Conservation (phyloP, 352 stramenopile genomes). For the Phytophthora parvispora region DNA sequence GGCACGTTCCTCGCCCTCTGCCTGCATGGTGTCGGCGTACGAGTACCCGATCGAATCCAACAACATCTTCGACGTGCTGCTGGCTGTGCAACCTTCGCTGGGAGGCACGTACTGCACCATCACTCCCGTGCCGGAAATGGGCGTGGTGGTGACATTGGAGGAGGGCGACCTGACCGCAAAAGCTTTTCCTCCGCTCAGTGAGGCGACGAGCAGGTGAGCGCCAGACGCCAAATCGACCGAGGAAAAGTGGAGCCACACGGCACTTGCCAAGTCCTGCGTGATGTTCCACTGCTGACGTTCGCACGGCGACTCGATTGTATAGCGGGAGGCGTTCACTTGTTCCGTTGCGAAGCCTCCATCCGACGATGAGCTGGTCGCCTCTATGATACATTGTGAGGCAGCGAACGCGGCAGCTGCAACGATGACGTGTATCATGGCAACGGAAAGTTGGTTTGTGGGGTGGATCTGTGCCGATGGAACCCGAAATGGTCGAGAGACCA, state of each 20-base stretch:
- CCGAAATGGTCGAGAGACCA: constrained; percentile 12
- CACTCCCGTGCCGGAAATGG: constrained; percentile 44
- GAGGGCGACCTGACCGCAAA: constrained; percentile 32
- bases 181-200: constrained; percentile 41
- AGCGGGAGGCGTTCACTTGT: constrained; percentile 38
- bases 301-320: constrained; percentile 49
- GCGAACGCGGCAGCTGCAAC: constrained; percentile 1
- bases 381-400: constrained; percentile 1
- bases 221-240: constrained; percentile 36
- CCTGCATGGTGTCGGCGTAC: constrained; percentile 46
- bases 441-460: constrained; percentile 8
- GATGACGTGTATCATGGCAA: background rate
- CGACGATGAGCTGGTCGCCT: constrained; percentile 1
- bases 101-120: constrained; percentile 57
- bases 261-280: constrained; percentile 50
- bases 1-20: constrained; percentile 48
- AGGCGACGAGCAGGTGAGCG: constrained; percentile 50
- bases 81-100: constrained; percentile 23
- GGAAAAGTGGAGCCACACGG: constrained; percentile 55
- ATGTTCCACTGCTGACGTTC: constrained; percentile 58
- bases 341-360: constrained; percentile 51
- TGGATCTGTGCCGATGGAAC: constrained; percentile 5
- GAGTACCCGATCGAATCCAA: constrained; percentile 49
- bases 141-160: constrained; percentile 35
- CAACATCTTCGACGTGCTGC: constrained; percentile 28